These are phyloP conservation scores for Podospora anserina DNA, from an alignment of 495 filamentous ascomycete species.

Conservation along the genomic window DNA sequence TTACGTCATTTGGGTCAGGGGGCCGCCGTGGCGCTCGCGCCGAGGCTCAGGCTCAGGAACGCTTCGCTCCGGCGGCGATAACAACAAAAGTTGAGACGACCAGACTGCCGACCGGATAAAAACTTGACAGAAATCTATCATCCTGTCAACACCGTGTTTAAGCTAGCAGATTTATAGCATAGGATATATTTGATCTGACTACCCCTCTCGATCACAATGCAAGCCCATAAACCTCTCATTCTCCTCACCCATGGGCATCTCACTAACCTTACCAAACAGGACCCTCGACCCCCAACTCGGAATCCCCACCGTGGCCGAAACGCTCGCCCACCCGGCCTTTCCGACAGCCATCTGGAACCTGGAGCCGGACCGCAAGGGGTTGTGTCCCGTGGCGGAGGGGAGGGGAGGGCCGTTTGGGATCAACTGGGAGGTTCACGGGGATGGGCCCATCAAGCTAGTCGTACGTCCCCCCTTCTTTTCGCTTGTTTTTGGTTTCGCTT, in stretches of 20 bases:
- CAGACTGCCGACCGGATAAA: neutral
- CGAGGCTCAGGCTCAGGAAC: neutral
- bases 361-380: slow-evolving; percentile 55
- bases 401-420: slow-evolving; percentile 70
- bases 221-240: neutral
- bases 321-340: slow-evolving; percentile 43
- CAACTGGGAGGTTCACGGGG: slow-evolving; percentile 74
- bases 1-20: neutral
- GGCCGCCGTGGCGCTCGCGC: neutral
- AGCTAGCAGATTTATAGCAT: too few species aligned
- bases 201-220: neutral
- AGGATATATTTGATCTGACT: too few species aligned
- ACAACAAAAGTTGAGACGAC: neutral
- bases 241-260: neutral
- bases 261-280: neutral
- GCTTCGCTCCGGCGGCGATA: neutral
- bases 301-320: slow-evolving; percentile 40
- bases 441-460: slow-evolving; percentile 64
- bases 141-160: neutral
- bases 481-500: neutral
- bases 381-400: slow-evolving; percentile 56
- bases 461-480: slow-evolving; percentile 48
- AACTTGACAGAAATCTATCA: neutral
- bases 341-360: slow-evolving; percentile 59
- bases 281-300: neutral